Conservation (phyloP, 768 basidiomycete species). For the Suillus fuscotomentosus region DNA sequence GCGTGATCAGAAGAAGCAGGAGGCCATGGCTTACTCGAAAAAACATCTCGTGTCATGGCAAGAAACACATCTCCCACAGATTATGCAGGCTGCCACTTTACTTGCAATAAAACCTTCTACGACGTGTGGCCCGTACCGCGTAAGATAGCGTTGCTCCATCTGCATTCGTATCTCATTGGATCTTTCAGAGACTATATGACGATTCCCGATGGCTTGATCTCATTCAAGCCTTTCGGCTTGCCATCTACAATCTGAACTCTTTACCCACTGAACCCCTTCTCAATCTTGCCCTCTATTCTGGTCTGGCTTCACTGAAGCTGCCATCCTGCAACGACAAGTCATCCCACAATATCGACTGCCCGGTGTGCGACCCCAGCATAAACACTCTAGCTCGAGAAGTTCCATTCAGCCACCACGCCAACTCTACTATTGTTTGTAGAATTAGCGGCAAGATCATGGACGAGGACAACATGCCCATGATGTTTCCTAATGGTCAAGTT, state of each 20-base stretch:
- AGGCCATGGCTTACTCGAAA: constrained; percentile 82
- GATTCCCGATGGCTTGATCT: constrained; percentile 73
- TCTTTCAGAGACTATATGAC: constrained; percentile 77
- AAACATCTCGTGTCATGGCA: constrained; percentile 84
- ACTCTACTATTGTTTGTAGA: constrained; percentile 92
- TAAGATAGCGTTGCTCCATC: constrained; percentile 29
- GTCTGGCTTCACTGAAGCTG: constrained; percentile 86
- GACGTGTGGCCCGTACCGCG: constrained; percentile 77
- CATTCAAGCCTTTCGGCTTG: constrained; percentile 75
- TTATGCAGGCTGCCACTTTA: constrained; percentile 72
- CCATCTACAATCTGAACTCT: constrained; percentile 85
- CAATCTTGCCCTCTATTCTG: constrained; percentile 86
- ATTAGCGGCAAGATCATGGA: constrained; percentile 95
- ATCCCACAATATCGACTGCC: constrained; percentile 82
- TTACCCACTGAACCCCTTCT: constrained; percentile 87
- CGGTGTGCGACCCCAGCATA: constrained; percentile 80
- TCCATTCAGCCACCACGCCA: constrained; percentile 90
- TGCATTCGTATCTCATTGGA: constrained; percentile 4
- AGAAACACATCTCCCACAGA: constrained; percentile 75
- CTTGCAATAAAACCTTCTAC: constrained; percentile 75
- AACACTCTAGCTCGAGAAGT: constrained; percentile 81
- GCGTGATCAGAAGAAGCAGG: constrained; percentile 56
- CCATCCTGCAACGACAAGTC: constrained; percentile 72
- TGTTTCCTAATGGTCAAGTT: constrained; percentile 86
- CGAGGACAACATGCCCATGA: constrained; percentile 90